These are phyloP conservation scores for Saccharum hybrid DNA, from an alignment of 202 grass and related monocot genomes.

Conservation along the genomic window DNA sequence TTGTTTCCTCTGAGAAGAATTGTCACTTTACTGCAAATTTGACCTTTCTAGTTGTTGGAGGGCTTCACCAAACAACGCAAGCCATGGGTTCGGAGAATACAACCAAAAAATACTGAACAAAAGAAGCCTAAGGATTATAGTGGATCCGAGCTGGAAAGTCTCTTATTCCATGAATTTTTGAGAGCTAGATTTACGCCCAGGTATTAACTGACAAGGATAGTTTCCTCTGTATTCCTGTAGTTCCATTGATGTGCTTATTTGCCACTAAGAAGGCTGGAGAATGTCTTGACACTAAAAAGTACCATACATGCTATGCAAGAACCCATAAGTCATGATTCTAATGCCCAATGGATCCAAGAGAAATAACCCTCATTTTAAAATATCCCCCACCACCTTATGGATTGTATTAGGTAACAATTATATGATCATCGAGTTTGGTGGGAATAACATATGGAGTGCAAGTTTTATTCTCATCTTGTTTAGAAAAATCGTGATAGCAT, in stretches of 20 bases:
- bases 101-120: constrained; percentile 10
- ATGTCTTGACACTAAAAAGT: not conserved
- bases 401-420: not conserved
- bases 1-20: not conserved
- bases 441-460: not conserved
- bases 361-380: not conserved
- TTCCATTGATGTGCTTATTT: not conserved
- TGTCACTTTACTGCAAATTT: constrained; percentile 3
- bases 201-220: not conserved
- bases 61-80: constrained; percentile 51
- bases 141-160: constrained; percentile 47
- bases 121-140: constrained; percentile 29
- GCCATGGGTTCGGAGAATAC: constrained; percentile 54
- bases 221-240: not conserved
- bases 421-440: not conserved
- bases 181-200: constrained; percentile 34
- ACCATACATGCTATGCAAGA: not conserved
- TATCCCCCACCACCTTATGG: not conserved
- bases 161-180: constrained; percentile 41
- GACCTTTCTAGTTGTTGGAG: constrained; percentile 62
- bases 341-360: not conserved
- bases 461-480: not conserved
- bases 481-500: not conserved
- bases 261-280: not conserved
- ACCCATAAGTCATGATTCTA: not conserved